Base-by-base conservation (phyloP, 257 asterid genomes). In the Scutellaria minor region DNA sequence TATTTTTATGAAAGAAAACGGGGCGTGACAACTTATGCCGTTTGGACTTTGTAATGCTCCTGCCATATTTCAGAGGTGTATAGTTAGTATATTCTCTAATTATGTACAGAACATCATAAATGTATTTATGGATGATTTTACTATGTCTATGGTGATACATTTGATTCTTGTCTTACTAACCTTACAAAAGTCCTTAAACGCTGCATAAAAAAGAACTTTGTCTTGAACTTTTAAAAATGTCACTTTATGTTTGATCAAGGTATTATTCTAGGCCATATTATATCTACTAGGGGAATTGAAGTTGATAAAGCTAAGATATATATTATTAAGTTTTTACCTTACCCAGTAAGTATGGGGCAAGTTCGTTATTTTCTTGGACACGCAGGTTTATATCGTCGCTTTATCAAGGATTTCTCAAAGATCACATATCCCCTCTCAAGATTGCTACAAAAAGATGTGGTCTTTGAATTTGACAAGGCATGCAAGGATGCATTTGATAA, bases 351-450 rank as follows among this genome's bases (percentile, higher is more conserved):
- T 67, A 61, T 67, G 12, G 6, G 2, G 27, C 61, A 67, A 5
- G 14, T 67, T 27, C 27, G 47, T 13, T 27, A 9, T 50, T 67
- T 67, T 11, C 61, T 48, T 24, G 72, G 61, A 1, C 73, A 52
- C 52, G 73, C 51, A 52, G 50, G 73, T n/a, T 68, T 68, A 3
- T 68, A 68, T 55, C 8, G 41, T 10, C 50, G 52, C 6, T 68
- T 53, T 9, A 68, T 68, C 35, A 68, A 68, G 1, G 11, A 68
- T 52, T 35, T 52, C 9, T 52, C 53, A 0, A 68, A 68, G 51
- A 52, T 52, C 8, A 5, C 64, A 8, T 45, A 6, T 13, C 62
- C 73, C 1, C 37, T 68, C 6, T 68, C 15, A 5, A 68, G 24
- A 7, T 6, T 68, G 5, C 22, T 66, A 9, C 60, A 66, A 47